Evolutionary conservation across 2,329 filamentous ascomycete species (phyloP).

Genomic region (Epichloe festucae): DNA sequence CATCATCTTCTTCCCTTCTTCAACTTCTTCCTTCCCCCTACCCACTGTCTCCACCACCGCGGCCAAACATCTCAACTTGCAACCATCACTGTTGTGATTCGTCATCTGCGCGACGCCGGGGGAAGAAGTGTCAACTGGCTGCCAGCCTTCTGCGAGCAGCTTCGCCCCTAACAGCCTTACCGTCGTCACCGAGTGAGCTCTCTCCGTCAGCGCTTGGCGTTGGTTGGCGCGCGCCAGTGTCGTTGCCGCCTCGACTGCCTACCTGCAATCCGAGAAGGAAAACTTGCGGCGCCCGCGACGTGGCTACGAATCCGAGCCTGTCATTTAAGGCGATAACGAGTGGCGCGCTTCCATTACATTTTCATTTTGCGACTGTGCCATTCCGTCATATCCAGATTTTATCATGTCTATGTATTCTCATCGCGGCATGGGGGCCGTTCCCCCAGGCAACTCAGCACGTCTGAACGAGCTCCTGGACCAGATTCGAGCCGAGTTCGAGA

Average conservation of each 20-base stretch:
- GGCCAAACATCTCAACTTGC: constrained; percentile 7
- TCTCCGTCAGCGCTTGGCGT: neutral
- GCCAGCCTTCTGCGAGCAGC: neutral
- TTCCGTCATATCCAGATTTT: constrained; percentile 1
- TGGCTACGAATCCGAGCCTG: neutral
- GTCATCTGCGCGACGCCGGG: neutral
- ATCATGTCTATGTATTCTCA: constrained; percentile 78
- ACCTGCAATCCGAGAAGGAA: neutral
- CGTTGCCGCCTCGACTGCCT: neutral
- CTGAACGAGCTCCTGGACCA: constrained; percentile 87
- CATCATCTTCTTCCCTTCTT: constrained; percentile 15
- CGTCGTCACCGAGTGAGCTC: neutral
- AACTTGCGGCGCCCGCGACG: neutral
- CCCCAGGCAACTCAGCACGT: constrained; percentile 45
- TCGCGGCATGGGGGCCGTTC: constrained; percentile 65
- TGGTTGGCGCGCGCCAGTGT: neutral
- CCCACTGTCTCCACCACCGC: constrained; percentile 17
- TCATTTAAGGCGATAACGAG: neutral
- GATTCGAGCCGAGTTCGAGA: constrained; percentile 83
- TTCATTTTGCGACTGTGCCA: neutral
- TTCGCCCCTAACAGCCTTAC: neutral
- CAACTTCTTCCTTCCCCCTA: constrained; percentile 12
- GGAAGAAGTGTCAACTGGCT: neutral
- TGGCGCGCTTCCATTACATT: neutral
- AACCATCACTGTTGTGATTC: constrained; percentile 8